Evolutionary conservation across 2,329 filamentous ascomycete species (phyloP).

Genomic region (Fusarium chaquense): DNA sequence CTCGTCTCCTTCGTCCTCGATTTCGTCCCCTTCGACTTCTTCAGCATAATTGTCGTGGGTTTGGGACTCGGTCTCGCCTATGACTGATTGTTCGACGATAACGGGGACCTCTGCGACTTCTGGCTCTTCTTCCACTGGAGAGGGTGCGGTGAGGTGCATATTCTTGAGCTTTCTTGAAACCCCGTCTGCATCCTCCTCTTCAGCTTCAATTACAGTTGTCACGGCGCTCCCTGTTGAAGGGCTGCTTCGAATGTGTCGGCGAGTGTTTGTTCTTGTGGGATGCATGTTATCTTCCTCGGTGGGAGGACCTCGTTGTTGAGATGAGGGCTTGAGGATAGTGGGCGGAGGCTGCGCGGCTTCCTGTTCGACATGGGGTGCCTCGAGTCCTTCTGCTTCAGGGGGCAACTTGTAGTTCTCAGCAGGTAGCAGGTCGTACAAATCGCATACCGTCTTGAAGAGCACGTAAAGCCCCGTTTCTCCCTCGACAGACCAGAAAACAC

Average conservation of each 20-base stretch:
- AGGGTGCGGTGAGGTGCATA: slow-evolving; percentile 62
- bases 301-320: slow-evolving; percentile 47
- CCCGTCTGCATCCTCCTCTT: slow-evolving; percentile 75
- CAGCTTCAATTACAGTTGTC: slow-evolving; percentile 83
- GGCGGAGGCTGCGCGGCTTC: slow-evolving; percentile 56
- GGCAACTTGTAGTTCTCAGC: slow-evolving; percentile 97
- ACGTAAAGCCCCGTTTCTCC: slow-evolving; percentile 91
- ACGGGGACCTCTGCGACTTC: slow-evolving; percentile 57
- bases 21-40: slow-evolving; percentile 17
- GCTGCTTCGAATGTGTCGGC: slow-evolving; percentile 83
- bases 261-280: slow-evolving; percentile 75
- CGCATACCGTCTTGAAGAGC: slow-evolving; percentile 97
- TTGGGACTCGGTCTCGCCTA: slow-evolving; percentile 32
- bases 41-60: slow-evolving; percentile 9
- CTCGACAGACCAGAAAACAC: slow-evolving; percentile 95
- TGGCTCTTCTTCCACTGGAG: slow-evolving; percentile 69
- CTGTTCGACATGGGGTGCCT: slow-evolving; percentile 59
- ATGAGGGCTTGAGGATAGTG: slow-evolving; percentile 54
- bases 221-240: slow-evolving; percentile 84
- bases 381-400: slow-evolving; percentile 88
- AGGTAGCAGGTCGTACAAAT: slow-evolving; percentile 88
- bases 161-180: slow-evolving; percentile 60
- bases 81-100: slow-evolving; percentile 55
- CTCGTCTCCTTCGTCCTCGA: slow-evolving; percentile 24
- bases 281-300: slow-evolving; percentile 64